Evolutionary conservation across 1,284 basidiomycete species (phyloP).

Genomic region (Phlebopus sp.): DNA sequence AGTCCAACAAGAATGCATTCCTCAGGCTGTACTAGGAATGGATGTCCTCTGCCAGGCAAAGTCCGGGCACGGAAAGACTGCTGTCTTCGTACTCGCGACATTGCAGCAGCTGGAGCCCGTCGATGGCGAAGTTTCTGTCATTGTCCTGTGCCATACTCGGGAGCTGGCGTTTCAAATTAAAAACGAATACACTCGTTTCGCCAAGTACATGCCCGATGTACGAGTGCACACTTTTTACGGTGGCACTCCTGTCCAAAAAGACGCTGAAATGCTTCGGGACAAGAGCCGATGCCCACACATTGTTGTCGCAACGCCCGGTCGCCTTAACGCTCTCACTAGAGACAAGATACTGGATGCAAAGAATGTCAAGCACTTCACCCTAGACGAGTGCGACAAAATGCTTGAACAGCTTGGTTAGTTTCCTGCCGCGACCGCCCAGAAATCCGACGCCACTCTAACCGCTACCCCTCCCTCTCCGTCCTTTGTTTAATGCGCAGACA

Average conservation of each 20-base stretch:
- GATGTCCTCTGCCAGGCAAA: conserved; percentile 99
- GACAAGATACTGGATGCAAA: conserved; percentile 92
- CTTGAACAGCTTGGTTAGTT: conserved; percentile 99
- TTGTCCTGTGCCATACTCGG: conserved; percentile 98
- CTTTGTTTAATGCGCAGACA: conserved; percentile 66
- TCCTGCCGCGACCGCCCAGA: conserved; percentile 48
- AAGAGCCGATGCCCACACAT: conserved; percentile 99
- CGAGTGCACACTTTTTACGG: conserved; percentile 98
- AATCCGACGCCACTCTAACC: conserved; percentile 51
- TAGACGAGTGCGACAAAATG: conserved; percentile 99
- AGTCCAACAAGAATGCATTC: conserved; percentile 99
- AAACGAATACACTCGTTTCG: conserved; percentile 99
- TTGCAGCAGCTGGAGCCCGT: conserved; percentile 99
- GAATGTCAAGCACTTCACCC: conserved; percentile 97
- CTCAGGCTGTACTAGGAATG: conserved; percentile 99
- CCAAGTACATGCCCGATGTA: conserved; percentile 99
- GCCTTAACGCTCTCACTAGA: conserved; percentile 87
- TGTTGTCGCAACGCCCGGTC: conserved; percentile 96
- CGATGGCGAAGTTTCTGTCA: conserved; percentile 95
- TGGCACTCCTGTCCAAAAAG: conserved; percentile 92
- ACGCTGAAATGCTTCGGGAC: conserved; percentile 92
- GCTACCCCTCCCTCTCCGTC: conserved; percentile 50
- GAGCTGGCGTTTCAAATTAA: conserved; percentile 99
- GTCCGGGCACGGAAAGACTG: conserved; percentile 99
- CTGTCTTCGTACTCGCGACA: conserved; percentile 97